Conservation (phyloP, 495 filamentous ascomycete genomes). For the Aspergillus hancockii region DNA sequence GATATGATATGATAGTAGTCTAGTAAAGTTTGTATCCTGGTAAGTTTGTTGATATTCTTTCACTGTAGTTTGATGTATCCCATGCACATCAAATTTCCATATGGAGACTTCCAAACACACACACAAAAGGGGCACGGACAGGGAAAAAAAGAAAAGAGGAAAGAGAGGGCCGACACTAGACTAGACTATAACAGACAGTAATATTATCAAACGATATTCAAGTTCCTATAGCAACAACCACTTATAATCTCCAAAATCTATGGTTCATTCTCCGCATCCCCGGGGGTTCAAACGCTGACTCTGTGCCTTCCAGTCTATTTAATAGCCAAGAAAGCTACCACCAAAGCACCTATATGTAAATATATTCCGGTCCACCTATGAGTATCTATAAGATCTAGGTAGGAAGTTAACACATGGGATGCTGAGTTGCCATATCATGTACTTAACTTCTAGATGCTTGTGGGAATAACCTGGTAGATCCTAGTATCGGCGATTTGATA, state of each 20-base stretch:
- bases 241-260: neutral
- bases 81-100: neutral
- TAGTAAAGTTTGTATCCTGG: neutral
- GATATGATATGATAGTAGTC: constrained; percentile 8
- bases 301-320: neutral
- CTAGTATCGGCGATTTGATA: too few species aligned
- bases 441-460: too few species aligned
- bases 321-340: neutral
- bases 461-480: too few species aligned
- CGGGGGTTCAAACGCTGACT: neutral
- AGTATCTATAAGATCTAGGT: too few species aligned
- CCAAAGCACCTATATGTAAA: neutral
- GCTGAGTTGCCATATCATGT: too few species aligned
- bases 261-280: neutral
- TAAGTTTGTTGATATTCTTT: neutral
- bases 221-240: constrained; percentile 11
- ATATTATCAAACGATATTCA: neutral
- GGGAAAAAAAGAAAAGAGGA: neutral
- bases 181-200: neutral
- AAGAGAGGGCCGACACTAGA: neutral
- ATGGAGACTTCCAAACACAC: neutral
- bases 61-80: neutral
- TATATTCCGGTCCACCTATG: neutral
- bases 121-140: neutral
- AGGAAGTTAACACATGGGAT: too few species aligned